These are phyloP conservation scores for Carallia brachiata DNA, from an alignment of 345 rosid genomes.

Conservation along the genomic window DNA sequence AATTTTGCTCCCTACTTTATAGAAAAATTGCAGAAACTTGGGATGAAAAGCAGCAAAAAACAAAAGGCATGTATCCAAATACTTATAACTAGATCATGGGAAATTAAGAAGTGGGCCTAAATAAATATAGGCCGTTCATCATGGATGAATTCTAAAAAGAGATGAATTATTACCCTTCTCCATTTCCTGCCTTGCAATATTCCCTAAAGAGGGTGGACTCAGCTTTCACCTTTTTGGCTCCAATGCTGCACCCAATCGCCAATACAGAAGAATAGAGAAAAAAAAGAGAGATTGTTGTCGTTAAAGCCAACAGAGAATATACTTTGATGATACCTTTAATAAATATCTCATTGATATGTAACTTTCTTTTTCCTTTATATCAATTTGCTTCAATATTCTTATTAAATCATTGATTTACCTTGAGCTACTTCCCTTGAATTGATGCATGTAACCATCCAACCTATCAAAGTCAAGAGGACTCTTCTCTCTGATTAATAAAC, in stretches of 20 bases:
- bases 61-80: no score
- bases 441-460: slow-evolving; percentile 80
- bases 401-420: slow-evolving; percentile 40
- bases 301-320: slow-evolving; percentile 34
- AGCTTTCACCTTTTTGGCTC: slow-evolving; percentile 91
- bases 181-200: slow-evolving; percentile 75
- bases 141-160: background rate
- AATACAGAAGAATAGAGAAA: slow-evolving; percentile 17
- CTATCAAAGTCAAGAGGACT: slow-evolving; percentile 56
- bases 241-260: slow-evolving; percentile 59
- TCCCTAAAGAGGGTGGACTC: slow-evolving; percentile 78
- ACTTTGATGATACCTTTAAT: slow-evolving; percentile 19
- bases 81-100: background rate
- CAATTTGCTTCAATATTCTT: background rate
- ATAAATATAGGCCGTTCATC: background rate
- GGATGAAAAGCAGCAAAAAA: no score
- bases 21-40: no score
- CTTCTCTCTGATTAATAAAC: slow-evolving; percentile 40
- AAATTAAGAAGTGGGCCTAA: slow-evolving; percentile 6
- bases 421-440: slow-evolving; percentile 90
- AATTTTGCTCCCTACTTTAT: background rate
- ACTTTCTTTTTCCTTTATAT: background rate
- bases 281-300: slow-evolving; percentile 10
- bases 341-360: slow-evolving; percentile 1
- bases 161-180: slow-evolving; percentile 67